Percentiles rank a stretch among this genome's conserved stretches.
Evolutionary conservation across 768 basidiomycete species (phyloP).

Genomic region (Lentinula raphanica): DNA sequence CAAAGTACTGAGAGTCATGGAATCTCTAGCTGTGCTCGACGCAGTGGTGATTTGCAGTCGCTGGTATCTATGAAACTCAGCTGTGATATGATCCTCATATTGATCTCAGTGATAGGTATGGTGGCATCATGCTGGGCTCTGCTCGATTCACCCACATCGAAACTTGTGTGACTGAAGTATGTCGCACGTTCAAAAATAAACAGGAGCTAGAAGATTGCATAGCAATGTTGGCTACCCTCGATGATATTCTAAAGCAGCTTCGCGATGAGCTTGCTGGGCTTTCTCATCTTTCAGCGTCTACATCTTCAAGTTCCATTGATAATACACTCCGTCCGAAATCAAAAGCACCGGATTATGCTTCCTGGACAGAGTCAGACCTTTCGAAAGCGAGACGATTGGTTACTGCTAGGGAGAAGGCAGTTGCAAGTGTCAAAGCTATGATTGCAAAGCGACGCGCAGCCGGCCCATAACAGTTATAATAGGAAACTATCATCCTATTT

Average conservation of each 20-base stretch:
- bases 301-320: not conserved
- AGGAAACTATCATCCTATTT: not conserved
- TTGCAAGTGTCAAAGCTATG: constrained; percentile 54
- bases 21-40: constrained; percentile 64
- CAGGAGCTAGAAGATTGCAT: constrained; percentile 67
- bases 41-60: constrained; percentile 76
- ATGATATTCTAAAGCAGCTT: constrained; percentile 53
- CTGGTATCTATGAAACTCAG: constrained; percentile 41
- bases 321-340: constrained; percentile 12
- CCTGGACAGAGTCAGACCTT: constrained; percentile 39
- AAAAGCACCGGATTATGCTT: constrained; percentile 42
- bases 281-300: not conserved
- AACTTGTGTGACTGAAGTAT: constrained; percentile 69
- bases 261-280: constrained; percentile 41
- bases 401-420: constrained; percentile 62
- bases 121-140: constrained; percentile 76
- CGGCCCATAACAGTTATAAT: not conserved
- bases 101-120: constrained; percentile 48
- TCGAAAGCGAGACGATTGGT: constrained; percentile 63
- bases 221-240: constrained; percentile 51
- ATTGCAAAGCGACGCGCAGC: constrained; percentile 34
- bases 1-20: constrained; percentile 62
- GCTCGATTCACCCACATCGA: constrained; percentile 74
- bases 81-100: not conserved
- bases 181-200: constrained; percentile 56